Evolutionary conservation across 108 stramenopile genomes (phyloP).

Genomic region (Nitzschia putrida): DNA sequence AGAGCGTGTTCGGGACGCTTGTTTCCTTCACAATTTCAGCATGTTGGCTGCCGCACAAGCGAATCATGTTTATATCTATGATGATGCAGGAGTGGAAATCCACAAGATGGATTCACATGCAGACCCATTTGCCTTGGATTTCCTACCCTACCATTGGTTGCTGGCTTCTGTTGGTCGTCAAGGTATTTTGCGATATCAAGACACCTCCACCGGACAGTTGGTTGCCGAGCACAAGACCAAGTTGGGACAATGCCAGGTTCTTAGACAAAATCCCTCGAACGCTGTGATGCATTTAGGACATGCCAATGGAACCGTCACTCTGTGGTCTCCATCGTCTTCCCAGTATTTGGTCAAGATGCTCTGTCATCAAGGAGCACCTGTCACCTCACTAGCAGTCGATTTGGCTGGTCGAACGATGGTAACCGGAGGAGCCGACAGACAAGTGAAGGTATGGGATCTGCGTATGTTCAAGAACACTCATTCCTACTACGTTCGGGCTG

Average conservation of each 20-base stretch:
- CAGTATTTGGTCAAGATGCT: conserved; percentile 89
- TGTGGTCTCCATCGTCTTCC: conserved; percentile 91
- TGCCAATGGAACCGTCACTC: conserved; percentile 93
- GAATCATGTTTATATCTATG: conserved; percentile 96
- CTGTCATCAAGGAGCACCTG: conserved; percentile 83
- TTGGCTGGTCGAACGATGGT: conserved; percentile 83
- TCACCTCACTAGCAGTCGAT: conserved; percentile 86
- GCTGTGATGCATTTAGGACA: conserved; percentile 94
- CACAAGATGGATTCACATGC: conserved; percentile 86
- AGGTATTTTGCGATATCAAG: conserved; percentile 90
- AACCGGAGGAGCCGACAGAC: conserved; percentile 84
- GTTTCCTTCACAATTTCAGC: conserved; percentile 91
- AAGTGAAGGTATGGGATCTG: conserved; percentile 95
- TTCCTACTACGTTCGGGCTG: conserved; percentile 63
- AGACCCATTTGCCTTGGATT: conserved; percentile 84
- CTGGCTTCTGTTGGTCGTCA: conserved; percentile 83
- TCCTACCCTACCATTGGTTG: conserved; percentile 97
- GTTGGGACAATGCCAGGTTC: conserved; percentile 72
- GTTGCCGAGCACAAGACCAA: conserved; percentile 84
- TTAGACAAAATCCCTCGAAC: conserved; percentile 93
- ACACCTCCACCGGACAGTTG: conserved; percentile 92
- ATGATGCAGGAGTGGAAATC: conserved; percentile 91
- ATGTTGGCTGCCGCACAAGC: conserved; percentile 94
- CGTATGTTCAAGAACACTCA: conserved; percentile 75
- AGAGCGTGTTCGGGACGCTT: conserved; percentile 85